Conservation (phyloP, 768 basidiomycete genomes). For the Amanita molliuscula region DNA sequence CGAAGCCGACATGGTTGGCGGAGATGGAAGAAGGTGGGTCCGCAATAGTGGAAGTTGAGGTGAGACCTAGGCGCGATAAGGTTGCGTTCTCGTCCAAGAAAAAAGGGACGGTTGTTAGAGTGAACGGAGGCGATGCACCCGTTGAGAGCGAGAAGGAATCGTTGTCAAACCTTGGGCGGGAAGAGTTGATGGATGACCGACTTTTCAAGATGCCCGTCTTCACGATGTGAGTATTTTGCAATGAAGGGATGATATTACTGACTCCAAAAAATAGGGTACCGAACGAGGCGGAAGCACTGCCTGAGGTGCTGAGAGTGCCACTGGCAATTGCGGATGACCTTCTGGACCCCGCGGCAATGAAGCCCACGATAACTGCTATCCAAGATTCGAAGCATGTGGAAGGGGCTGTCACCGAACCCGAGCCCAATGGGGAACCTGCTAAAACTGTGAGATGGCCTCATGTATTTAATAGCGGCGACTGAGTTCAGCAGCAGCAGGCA, state of each 20-base stretch:
- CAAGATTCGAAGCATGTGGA: slow-evolving; percentile 14
- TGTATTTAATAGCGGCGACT: not conserved
- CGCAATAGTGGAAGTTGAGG: slow-evolving; percentile 40
- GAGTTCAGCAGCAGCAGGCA: not conserved
- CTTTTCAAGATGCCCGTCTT: slow-evolving; percentile 56
- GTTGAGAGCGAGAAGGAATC: slow-evolving; percentile 72
- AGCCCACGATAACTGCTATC: slow-evolving; percentile 7
- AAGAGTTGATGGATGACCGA: slow-evolving; percentile 68
- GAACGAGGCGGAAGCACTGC: slow-evolving; percentile 47
- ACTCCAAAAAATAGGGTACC: slow-evolving; percentile 29
- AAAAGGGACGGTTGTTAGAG: slow-evolving; percentile 24
- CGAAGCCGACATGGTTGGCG: slow-evolving; percentile 68
- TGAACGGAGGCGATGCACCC: slow-evolving; percentile 41
- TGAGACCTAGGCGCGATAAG: slow-evolving; percentile 31
- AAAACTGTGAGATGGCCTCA: slow-evolving; percentile 11
- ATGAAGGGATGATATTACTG: slow-evolving; percentile 8
- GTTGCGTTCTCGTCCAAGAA: slow-evolving; percentile 10
- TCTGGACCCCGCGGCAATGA: slow-evolving; percentile 28
- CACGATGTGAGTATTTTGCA: slow-evolving; percentile 40
- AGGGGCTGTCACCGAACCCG: slow-evolving; percentile 9
- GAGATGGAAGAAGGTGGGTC: slow-evolving; percentile 24
- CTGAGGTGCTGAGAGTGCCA: slow-evolving; percentile 49
- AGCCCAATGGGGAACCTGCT: slow-evolving; percentile 5
- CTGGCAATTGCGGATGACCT: slow-evolving; percentile 52
- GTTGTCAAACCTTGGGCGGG: slow-evolving; percentile 57